Evolutionary conservation across 306 rosid genomes (phyloP).

Genomic region (Cyamopsis tetragonoloba): DNA sequence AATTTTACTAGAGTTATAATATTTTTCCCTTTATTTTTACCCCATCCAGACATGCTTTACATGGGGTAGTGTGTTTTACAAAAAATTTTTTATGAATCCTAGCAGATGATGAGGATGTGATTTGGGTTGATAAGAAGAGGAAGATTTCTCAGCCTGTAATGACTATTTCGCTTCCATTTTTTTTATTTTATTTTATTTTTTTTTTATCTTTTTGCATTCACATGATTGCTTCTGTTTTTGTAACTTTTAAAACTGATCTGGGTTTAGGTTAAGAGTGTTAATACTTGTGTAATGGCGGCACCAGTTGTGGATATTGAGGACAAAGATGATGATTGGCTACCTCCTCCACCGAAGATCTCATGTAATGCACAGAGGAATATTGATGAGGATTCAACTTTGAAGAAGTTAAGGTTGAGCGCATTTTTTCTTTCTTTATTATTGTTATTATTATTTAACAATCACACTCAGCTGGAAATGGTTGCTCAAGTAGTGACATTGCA

Average conservation of each 20-base stretch:
- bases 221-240: constrained; percentile 1
- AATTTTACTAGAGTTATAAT: not conserved
- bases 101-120: constrained; percentile 47
- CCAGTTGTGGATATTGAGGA: constrained; percentile 48
- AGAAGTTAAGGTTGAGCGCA: constrained; percentile 54
- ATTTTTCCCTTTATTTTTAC: not conserved
- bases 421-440: no score
- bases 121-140: constrained; percentile 32
- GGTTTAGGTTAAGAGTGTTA: constrained; percentile 42
- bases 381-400: constrained; percentile 65
- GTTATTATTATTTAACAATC: not conserved
- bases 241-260: not conserved
- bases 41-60: not conserved
- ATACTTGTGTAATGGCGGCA: constrained; percentile 15
- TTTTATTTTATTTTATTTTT: no score
- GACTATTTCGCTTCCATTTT: not conserved
- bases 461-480: not conserved
- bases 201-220: not conserved
- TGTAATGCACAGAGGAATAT: constrained; percentile 7
- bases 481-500: not conserved
- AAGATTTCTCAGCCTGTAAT: constrained; percentile 34
- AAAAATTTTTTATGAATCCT: not conserved
- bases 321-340: constrained; percentile 82
- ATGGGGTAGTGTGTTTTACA: not conserved
- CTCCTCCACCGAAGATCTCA: constrained; percentile 71